These are phyloP conservation scores for Nemania abortiva DNA, from an alignment of 2,329 filamentous ascomycete species.

Conservation along the genomic window DNA sequence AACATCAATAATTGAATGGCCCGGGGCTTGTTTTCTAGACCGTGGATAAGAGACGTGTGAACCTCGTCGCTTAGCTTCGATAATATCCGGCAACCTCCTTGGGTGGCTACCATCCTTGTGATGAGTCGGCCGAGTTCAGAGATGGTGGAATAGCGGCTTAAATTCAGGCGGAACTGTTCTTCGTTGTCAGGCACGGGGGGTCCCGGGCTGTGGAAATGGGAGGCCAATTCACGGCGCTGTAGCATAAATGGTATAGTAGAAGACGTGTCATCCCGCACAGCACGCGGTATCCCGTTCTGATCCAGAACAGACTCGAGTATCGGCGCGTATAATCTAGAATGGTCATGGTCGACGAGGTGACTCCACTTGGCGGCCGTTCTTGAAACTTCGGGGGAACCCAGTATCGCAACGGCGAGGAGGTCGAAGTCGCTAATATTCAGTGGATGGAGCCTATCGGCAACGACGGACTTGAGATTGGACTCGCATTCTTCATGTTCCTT, in stretches of 20 bases:
- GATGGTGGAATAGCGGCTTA: constrained; percentile 36
- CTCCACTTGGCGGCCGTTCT: background rate
- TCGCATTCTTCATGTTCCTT: constrained; percentile 38
- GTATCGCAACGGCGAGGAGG: constrained; percentile 57
- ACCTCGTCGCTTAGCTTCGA: constrained; percentile 25
- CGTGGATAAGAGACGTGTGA: constrained; percentile 1
- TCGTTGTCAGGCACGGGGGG: constrained; percentile 2
- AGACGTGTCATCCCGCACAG: constrained; percentile 33
- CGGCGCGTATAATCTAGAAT: background rate
- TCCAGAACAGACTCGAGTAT: constrained; percentile 36
- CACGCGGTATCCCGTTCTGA: constrained; percentile 48
- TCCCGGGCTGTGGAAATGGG: background rate
- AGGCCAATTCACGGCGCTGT: constrained; percentile 43
- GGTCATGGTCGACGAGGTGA: background rate
- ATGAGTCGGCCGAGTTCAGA: constrained; percentile 47
- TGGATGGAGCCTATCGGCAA: constrained; percentile 40
- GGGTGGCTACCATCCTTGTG: constrained; percentile 37
- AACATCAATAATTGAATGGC: constrained; percentile 50
- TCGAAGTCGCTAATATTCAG: constrained; percentile 60
- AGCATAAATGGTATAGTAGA: constrained; percentile 47
- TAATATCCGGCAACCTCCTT: constrained; percentile 38
- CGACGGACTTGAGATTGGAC: constrained; percentile 31
- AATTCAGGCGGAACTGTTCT: constrained; percentile 14
- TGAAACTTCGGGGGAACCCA: constrained; percentile 9
- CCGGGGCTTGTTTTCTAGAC: constrained; percentile 34